Evolutionary conservation across 1,284 basidiomycete species (phyloP), one percentile per base, ranked within the genome.

Genomic region (Ceratobasidium sp.): DNA sequence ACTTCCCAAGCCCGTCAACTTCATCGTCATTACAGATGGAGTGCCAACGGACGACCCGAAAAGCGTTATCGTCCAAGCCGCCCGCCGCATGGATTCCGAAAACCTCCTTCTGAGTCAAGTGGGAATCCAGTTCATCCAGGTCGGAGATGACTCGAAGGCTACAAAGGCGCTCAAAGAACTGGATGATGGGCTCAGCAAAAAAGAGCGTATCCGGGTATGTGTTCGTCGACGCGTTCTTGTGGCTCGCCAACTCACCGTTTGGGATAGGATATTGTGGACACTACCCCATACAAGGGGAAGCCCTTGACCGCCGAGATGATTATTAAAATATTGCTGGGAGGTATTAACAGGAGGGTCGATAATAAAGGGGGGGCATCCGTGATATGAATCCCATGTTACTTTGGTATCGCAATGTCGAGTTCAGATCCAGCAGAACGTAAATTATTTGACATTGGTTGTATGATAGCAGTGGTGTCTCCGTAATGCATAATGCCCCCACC

Each of bases 21-120:
- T 82, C 69, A 82, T 89, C 29, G 76, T 89, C 27, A 80, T 89
- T 56, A 89, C 87, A 0, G 87, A 89, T 72, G 87, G 88, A 13
- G 80, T 77, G 20, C 81, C 74, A 8, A 71, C 74, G 1, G 77
- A 78, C 57, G 77, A 77, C 65, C 75, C 75, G 31, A 74, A 75
- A 62, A 71, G 69, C 17, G 77, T 77, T 8, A 76, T 78, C 54
- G 72, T 77, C 17, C 64, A 71, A 1, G 73, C 74, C 4, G 75
- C 77, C 0, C 69, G 73, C n/a, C 70, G 78, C 15, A 64, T 79
- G 7, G 77, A 79, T 52, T 25, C 67, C n/a, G 72, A 74, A 1
- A 70, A 75, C 40, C 77, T 75, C 56, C 77, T 70, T 2, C 71
- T 70, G 69, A 40, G 76, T 75, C 71, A 81, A 73, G 78, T 86